Evolutionary conservation across 495 filamentous ascomycete species (phyloP), one percentile per base, ranked within the genome.

Genomic region (Lichina pygmaea): DNA sequence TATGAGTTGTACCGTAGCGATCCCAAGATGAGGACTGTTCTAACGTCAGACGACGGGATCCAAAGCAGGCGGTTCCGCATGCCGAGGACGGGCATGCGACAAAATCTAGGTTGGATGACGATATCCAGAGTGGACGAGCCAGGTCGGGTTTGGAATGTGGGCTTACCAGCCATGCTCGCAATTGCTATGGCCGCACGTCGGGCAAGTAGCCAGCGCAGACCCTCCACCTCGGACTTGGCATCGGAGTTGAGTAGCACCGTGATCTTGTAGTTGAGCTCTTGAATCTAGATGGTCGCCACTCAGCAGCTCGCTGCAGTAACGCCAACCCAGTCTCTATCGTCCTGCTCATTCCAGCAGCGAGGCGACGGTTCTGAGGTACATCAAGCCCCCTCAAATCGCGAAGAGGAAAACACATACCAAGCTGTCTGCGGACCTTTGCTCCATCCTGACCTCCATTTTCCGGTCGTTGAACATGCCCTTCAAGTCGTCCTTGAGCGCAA

Each of bases 391-490:
- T 24, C 4, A 4, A 4, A 24, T 24, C 24, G 24, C 24, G 4
- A 24, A 24, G 24, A 24, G 24, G 24, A 24, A 24, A 2, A 43
- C 15, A 63, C 64, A 24, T 58, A 79, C 73, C 53, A 64, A 65
- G 52, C 70, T 78, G 52, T 95, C 85, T 57, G 82, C 78, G 13
- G 60, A 67, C 53, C 85, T 71, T 61, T 92, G 81, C 55, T 93
- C 78, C 56, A 79, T 77, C 40, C 82, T 67, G 13, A 85, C 84
- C 6, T 70, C 69, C 85, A 99, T 93, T 59, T 84, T 84, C 17
- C 92, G 72, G 54, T 99, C 89, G 54, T 94, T 85, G 58, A 95
- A 93, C 75, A 93, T 78, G 44, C 82, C 85, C 55, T 83, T 86
- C 38, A 95, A 71, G 36, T 86, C 83, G 55, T 99, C 86, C 57